Conservation (phyloP, 257 asterid species). For the Solanum neorickii region DNA sequence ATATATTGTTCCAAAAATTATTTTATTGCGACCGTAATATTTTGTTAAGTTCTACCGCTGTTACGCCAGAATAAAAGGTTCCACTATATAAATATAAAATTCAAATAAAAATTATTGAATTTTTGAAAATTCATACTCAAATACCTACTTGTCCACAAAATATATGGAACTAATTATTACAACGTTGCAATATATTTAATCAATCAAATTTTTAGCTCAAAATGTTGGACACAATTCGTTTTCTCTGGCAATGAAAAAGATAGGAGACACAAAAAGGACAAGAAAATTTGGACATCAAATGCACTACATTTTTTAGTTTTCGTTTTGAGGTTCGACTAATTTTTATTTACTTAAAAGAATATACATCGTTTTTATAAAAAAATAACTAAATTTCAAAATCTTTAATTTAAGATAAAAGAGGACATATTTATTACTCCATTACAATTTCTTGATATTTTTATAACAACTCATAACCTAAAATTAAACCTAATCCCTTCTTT, state of each 20-base stretch:
- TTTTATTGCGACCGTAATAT: too few relatives aligned
- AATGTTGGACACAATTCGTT: neutral
- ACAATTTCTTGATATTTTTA: too few relatives aligned
- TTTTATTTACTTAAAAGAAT: rapidly evolving
- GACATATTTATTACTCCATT: too few relatives aligned
- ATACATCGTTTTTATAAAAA: neutral
- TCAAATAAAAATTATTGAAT: rapidly evolving
- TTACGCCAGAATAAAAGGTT: too few relatives aligned
- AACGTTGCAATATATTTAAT: neutral
- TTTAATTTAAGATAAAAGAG: too few relatives aligned
- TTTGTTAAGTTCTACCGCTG: too few relatives aligned
- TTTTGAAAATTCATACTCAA: too few relatives aligned
- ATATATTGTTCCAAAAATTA: too few relatives aligned
- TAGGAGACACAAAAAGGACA: neutral
- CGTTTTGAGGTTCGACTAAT: neutral
- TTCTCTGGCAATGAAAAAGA: neutral
- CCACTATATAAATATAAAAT: too few relatives aligned
- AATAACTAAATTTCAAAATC: too few relatives aligned
- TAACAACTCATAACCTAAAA: neutral
- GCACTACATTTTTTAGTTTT: neutral
- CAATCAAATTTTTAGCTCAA: neutral
- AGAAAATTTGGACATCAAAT: neutral
- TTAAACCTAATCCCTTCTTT: too few relatives aligned
- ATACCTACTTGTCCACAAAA: neutral
- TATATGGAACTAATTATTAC: neutral